Percentiles rank a stretch among this genome's conserved stretches.
Evolutionary conservation across 2,329 filamentous ascomycete genomes (phyloP).

Genomic region (Trichophyton mentagrophytes): DNA sequence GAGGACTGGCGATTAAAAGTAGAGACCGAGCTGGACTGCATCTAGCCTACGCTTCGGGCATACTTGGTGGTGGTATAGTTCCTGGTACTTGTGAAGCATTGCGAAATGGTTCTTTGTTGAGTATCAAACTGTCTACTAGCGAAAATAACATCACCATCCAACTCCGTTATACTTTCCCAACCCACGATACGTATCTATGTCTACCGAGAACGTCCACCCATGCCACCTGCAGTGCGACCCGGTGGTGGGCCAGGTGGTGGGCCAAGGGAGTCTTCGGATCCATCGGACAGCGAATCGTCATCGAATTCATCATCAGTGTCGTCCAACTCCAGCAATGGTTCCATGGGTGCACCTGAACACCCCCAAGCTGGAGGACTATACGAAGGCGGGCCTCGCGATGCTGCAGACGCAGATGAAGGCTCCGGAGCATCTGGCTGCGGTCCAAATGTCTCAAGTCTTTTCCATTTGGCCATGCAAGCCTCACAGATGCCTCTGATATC

Average conservation of each 20-base stretch:
- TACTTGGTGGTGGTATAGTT: neutral
- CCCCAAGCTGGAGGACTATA: constrained; percentile 2
- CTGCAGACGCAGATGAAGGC: neutral
- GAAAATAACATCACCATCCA: no score
- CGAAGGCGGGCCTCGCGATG: neutral
- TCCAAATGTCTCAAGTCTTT: constrained; percentile 7
- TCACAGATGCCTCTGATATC: constrained; percentile 13
- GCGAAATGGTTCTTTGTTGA: no score
- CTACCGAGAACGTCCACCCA: no score
- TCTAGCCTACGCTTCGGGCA: neutral
- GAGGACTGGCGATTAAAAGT: constrained; percentile 30
- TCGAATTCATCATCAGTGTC: neutral
- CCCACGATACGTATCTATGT: no score
- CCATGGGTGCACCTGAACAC: neutral
- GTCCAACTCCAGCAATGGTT: neutral
- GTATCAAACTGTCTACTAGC: neutral
- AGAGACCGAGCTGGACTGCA: neutral
- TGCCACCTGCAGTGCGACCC: neutral
- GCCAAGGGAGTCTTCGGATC: neutral
- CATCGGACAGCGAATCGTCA: neutral
- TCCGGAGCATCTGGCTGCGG: neutral
- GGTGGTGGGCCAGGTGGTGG: neutral
- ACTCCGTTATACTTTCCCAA: no score
- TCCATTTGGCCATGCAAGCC: constrained; percentile 13
- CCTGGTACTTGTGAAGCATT: no score